These are phyloP conservation scores for Ottelia alismoides DNA, from an alignment of 106 monocot species.

Conservation along the genomic window DNA sequence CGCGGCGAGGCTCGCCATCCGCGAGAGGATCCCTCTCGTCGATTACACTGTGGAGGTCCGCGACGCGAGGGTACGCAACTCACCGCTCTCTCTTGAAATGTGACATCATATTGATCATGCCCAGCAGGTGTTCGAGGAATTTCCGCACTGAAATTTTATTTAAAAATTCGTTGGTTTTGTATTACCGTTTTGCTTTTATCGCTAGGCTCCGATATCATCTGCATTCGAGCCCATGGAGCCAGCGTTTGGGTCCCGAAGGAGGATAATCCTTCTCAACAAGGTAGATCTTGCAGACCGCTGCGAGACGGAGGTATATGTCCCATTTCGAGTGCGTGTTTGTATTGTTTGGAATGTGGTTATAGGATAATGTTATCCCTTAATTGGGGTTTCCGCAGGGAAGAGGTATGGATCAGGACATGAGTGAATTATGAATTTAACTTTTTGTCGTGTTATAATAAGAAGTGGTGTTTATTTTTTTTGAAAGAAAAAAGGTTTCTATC, in stretches of 20 bases:
- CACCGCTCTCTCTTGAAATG: too few relatives aligned
- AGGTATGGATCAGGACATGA: too few relatives aligned
- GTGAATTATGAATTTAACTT: too few relatives aligned
- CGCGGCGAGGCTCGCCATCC: constrained; percentile 20
- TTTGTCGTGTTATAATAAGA: too few relatives aligned
- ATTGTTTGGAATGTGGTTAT: too few relatives aligned
- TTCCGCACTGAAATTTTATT: not conserved
- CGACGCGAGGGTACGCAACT: constrained; percentile 29
- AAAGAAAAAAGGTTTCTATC: too few relatives aligned
- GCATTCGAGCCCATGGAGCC: constrained; percentile 26
- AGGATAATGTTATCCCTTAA: too few relatives aligned
- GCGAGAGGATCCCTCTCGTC: constrained; percentile 19
- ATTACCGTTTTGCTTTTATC: not conserved
- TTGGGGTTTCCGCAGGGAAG: too few relatives aligned
- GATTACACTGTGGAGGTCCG: constrained; percentile 25
- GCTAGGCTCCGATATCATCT: constrained; percentile 49
- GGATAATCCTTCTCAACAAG: constrained; percentile 59
- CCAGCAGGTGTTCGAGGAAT: constrained; percentile 8
- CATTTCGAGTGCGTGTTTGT: not conserved
- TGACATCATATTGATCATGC: too few relatives aligned
- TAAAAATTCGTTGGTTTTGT: not conserved
- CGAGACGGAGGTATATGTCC: constrained; percentile 30
- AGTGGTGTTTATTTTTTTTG: too few relatives aligned
- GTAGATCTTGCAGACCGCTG: constrained; percentile 50
- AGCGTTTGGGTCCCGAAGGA: constrained; percentile 11